Conservation (phyloP, 371 early-diverging fungal species). For the Nematocida sp. region DNA sequence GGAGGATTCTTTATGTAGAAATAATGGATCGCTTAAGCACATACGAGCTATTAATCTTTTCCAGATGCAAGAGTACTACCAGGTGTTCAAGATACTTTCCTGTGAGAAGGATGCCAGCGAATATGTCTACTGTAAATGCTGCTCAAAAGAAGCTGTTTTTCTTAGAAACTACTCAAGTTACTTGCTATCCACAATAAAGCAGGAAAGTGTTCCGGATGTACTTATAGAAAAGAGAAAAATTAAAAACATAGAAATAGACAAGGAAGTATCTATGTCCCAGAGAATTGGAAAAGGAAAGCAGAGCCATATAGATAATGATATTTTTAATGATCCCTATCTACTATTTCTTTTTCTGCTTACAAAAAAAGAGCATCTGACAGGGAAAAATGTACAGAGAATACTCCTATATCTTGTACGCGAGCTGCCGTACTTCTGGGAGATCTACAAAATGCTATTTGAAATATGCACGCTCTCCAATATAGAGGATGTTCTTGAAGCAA, state of each 20-base stretch:
- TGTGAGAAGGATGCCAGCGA: slow-evolving; percentile 18
- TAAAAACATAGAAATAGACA: not conserved
- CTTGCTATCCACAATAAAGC: slow-evolving; percentile 32
- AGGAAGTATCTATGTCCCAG: not conserved
- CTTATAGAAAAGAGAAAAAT: not conserved
- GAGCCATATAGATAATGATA: not conserved
- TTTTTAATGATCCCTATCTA: slow-evolving; percentile 38
- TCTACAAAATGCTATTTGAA: slow-evolving; percentile 55
- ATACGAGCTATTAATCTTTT: slow-evolving; percentile 49
- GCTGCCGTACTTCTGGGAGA: slow-evolving; percentile 62
- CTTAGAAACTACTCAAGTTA: slow-evolving; percentile 57
- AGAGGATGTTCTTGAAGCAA: slow-evolving; percentile 9
- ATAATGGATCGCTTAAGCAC: not conserved
- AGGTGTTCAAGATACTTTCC: slow-evolving; percentile 19
- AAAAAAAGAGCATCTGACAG: slow-evolving; percentile 52
- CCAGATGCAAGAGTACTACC: slow-evolving; percentile 57
- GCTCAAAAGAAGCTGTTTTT: slow-evolving; percentile 37
- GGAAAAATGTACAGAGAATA: slow-evolving; percentile 25
- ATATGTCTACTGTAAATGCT: slow-evolving; percentile 58
- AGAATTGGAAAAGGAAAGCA: slow-evolving; percentile 15
- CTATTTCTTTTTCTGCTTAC: slow-evolving; percentile 38
- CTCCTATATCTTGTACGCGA: slow-evolving; percentile 37
- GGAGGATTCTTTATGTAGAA: not conserved
- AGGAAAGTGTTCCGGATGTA: not conserved
- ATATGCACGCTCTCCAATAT: slow-evolving; percentile 2